A percentile compares a stretch with the other conserved stretches of the same genome.
These are phyloP conservation scores for Pestalotiopsis sp. DNA, from an alignment of 2,329 filamentous ascomycete species.

Conservation along the genomic window DNA sequence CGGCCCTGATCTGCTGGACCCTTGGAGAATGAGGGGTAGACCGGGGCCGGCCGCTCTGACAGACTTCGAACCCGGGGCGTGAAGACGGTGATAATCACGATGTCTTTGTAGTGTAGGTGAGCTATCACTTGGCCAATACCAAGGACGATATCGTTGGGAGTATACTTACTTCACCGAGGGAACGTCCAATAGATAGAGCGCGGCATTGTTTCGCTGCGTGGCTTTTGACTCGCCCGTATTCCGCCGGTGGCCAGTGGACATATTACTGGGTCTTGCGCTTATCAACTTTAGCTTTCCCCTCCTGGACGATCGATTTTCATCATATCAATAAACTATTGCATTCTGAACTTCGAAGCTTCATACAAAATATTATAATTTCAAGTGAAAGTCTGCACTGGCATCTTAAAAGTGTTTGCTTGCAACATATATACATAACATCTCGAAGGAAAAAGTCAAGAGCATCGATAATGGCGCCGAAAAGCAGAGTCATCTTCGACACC, in stretches of 20 bases:
- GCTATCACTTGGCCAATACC: background rate
- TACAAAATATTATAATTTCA: background rate
- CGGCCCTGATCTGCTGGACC: background rate
- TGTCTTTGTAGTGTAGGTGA: background rate
- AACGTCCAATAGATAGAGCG: background rate
- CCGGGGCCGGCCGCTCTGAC: background rate
- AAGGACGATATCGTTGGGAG: background rate
- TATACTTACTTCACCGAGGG: background rate
- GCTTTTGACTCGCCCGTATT: constrained; percentile 16
- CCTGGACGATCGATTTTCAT: background rate
- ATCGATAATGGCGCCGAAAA: constrained; percentile 63
- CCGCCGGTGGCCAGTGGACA: constrained; percentile 26
- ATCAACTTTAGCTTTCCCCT: constrained; percentile 5
- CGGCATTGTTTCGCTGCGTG: background rate
- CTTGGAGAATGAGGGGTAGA: background rate
- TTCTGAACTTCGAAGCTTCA: background rate
- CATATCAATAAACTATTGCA: background rate
- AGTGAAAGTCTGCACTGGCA: background rate
- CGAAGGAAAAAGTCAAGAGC: constrained; percentile 18
- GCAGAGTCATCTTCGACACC: constrained; percentile 91
- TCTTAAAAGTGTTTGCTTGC: background rate
- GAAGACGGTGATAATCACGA: background rate
- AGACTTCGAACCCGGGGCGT: background rate
- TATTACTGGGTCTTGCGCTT: constrained; percentile 10
- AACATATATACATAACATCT: background rate